phyloP scores from a whole-genome alignment of 116 monocot genomes.

The Papilionanthe hybrid region DNA sequence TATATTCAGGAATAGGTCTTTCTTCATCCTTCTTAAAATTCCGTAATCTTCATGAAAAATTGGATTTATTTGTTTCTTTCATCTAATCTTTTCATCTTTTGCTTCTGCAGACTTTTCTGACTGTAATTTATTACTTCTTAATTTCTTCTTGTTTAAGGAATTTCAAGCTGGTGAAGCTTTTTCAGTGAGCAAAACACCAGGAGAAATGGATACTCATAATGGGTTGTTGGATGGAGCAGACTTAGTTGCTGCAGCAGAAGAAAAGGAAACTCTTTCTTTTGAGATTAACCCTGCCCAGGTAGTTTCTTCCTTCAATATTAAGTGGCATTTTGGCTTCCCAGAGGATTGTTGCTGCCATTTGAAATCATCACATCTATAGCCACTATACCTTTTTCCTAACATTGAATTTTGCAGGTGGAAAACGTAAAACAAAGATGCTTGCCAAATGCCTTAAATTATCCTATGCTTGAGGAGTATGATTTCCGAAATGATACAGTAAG shows the following conservation, averaged over 20 bases:
- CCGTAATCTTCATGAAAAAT: not conserved
- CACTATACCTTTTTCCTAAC: not conserved
- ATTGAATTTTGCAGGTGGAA: slow-evolving; percentile 60
- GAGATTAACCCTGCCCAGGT: slow-evolving; percentile 93
- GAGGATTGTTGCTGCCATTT: not conserved
- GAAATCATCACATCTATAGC: not conserved
- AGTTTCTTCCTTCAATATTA: not conserved
- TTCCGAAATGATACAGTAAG: slow-evolving; percentile 90
- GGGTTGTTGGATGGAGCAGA: slow-evolving; percentile 71
- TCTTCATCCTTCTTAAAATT: not conserved
- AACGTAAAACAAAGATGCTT: slow-evolving; percentile 94
- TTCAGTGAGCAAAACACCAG: slow-evolving; percentile 65
- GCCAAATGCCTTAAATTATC: slow-evolving; percentile 94
- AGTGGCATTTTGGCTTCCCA: not conserved
- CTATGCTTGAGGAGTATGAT: slow-evolving; percentile 96
- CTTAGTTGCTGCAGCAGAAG: slow-evolving; percentile 83
- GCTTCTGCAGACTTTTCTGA: not conserved
- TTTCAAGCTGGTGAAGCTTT: slow-evolving; percentile 47
- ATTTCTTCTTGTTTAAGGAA: slow-evolving; percentile 34
- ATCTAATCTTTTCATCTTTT: not conserved
- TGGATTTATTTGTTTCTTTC: not conserved
- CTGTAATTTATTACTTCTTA: not conserved
- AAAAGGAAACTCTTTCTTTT: slow-evolving; percentile 95
- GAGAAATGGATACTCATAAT: slow-evolving; percentile 62
- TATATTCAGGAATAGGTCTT: not conserved